phyloP scores from a whole-genome alignment of 306 rosid species.

The Castanea sativa region DNA sequence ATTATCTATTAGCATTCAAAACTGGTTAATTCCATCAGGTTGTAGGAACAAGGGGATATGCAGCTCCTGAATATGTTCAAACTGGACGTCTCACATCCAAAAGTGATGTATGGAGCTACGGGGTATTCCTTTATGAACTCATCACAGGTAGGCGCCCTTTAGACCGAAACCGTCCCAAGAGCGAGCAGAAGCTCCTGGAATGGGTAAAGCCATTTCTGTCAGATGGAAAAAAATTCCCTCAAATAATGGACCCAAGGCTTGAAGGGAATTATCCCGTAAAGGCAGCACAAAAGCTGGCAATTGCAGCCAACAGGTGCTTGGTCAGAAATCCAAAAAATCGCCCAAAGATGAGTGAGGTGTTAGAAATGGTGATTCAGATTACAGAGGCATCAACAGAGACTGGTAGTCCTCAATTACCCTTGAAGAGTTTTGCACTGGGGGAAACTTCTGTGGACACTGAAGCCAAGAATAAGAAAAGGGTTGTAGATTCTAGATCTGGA shows the following conservation, averaged over 20 bases:
- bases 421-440: slow-evolving; percentile 36
- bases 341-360: slow-evolving; percentile 92
- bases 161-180: slow-evolving; percentile 84
- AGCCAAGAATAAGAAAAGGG: slow-evolving; percentile 39
- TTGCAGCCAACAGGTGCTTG: slow-evolving; percentile 81
- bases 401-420: slow-evolving; percentile 41
- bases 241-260: slow-evolving; percentile 86
- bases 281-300: slow-evolving; percentile 70
- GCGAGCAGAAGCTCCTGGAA: slow-evolving; percentile 91
- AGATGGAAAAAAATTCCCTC: slow-evolving; percentile 67
- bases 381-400: slow-evolving; percentile 36
- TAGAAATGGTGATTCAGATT: slow-evolving; percentile 68
- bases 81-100: slow-evolving; percentile 88
- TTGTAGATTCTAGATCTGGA: slow-evolving; percentile 37
- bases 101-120: slow-evolving; percentile 93
- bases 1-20: slow-evolving; percentile 12
- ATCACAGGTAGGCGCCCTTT: slow-evolving; percentile 92
- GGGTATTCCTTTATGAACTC: slow-evolving; percentile 94
- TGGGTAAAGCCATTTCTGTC: slow-evolving; percentile 90
- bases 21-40: slow-evolving; percentile 51
- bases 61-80: slow-evolving; percentile 93
- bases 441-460: slow-evolving; percentile 36
- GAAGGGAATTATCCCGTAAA: slow-evolving; percentile 64
- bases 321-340: slow-evolving; percentile 77
- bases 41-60: slow-evolving; percentile 97